Percentiles rank a stretch among this genome's conserved stretches.
Evolutionary conservation across 23 red algal genomes (phyloP).

Genomic region (Gracilariopsis chorda): DNA sequence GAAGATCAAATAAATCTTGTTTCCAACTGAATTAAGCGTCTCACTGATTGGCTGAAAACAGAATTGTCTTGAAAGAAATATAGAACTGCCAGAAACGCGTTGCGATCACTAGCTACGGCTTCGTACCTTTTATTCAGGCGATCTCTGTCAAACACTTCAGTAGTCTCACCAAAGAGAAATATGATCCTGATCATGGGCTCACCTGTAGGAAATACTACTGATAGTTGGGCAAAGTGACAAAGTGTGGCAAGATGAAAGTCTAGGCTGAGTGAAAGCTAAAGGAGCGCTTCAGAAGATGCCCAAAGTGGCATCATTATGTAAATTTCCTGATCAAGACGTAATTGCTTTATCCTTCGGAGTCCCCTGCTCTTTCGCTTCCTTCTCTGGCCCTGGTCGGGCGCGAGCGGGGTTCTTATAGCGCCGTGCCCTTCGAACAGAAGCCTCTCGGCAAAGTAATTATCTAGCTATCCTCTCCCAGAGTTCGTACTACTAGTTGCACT

Average conservation of each 20-base stretch:
- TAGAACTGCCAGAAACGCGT: slow-evolving; percentile 33
- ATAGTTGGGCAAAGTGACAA: slow-evolving; percentile 27
- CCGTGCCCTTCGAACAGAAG: too few species aligned
- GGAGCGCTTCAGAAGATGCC: background rate
- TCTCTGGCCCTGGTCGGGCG: too few species aligned
- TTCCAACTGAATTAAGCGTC: slow-evolving; percentile 31
- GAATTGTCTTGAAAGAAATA: slow-evolving; percentile 31
- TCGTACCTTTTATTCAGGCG: slow-evolving; percentile 51
- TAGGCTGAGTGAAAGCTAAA: background rate
- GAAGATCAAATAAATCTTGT: slow-evolving; percentile 62
- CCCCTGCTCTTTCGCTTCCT: too few species aligned
- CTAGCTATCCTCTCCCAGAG: too few species aligned
- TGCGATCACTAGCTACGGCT: slow-evolving; percentile 61
- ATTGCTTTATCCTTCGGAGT: too few species aligned
- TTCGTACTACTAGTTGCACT: too few species aligned
- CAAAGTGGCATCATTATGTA: slow-evolving; percentile 30
- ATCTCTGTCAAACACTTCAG: slow-evolving; percentile 26
- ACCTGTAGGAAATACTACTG: slow-evolving; percentile 21
- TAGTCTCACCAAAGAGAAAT: slow-evolving; percentile 19
- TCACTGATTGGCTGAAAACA: slow-evolving; percentile 49
- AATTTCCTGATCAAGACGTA: too few species aligned
- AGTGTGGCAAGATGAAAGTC: slow-evolving; percentile 12
- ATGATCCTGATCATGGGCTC: slow-evolving; percentile 47
- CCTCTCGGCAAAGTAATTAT: too few species aligned
- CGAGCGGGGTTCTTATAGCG: too few species aligned